A percentile compares a stretch with the other conserved stretches of the same genome.
These are phyloP conservation scores for Zasmidium citrigriseum DNA, from an alignment of 2,329 filamentous ascomycete genomes.

Conservation along the genomic window DNA sequence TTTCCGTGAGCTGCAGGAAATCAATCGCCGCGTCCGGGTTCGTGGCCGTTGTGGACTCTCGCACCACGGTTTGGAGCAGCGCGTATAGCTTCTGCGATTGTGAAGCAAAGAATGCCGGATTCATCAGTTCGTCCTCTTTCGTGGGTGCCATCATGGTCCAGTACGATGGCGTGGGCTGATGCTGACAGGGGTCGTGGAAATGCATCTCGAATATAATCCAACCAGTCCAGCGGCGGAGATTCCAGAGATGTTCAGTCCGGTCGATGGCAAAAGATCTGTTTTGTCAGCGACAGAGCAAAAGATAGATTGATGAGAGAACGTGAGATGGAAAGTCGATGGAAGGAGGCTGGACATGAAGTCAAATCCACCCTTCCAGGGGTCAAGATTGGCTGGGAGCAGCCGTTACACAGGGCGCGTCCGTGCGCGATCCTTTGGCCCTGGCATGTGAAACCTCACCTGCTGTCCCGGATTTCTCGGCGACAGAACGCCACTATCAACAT, in stretches of 20 bases:
- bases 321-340: too few relatives aligned
- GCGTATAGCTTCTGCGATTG: constrained; percentile 13
- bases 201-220: too few relatives aligned
- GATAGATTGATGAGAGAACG: too few relatives aligned
- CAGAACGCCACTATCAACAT: background rate
- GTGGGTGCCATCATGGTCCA: background rate
- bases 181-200: background rate
- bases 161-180: background rate
- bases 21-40: constrained; percentile 16
- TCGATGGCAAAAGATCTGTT: too few relatives aligned
- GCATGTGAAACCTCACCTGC: background rate
- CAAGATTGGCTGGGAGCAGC: background rate
- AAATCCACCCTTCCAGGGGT: background rate
- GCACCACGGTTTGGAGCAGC: constrained; percentile 19
- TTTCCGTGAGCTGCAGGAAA: constrained; percentile 20
- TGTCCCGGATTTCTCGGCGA: background rate
- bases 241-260: background rate
- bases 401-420: background rate
- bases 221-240: too few relatives aligned
- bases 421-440: background rate
- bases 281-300: too few relatives aligned
- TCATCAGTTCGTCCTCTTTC: background rate
- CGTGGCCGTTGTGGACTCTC: constrained; percentile 15
- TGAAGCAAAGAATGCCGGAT: background rate
- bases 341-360: background rate